Conservation (phyloP, 352 stramenopile species). For the Halophytophthora polymorphica region DNA sequence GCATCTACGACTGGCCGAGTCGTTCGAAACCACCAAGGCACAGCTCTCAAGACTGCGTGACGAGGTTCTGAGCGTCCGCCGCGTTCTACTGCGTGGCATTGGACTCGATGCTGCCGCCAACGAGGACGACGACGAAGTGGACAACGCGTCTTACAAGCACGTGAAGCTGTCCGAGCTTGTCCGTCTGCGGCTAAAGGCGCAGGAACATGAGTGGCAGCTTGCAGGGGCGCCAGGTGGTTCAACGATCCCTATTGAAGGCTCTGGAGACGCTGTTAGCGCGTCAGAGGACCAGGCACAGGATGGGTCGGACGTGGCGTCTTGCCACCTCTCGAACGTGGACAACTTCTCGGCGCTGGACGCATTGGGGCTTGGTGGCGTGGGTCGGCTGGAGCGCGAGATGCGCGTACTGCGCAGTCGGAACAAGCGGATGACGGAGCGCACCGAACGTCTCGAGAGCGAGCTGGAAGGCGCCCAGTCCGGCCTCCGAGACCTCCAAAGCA, state of each 20-base stretch:
- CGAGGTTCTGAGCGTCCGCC: slow-evolving; percentile 50
- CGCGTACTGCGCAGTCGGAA: slow-evolving; percentile 66
- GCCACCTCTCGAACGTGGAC: slow-evolving; percentile 57
- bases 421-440: slow-evolving; percentile 57
- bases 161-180: slow-evolving; percentile 70
- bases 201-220: slow-evolving; percentile 60
- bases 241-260: slow-evolving; percentile 1
- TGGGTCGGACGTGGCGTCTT: slow-evolving; percentile 8
- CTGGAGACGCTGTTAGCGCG: slow-evolving; percentile 5
- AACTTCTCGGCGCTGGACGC: slow-evolving; percentile 57
- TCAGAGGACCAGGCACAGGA: slow-evolving; percentile 9
- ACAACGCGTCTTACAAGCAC: slow-evolving; percentile 65
- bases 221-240: slow-evolving; percentile 15
- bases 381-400: slow-evolving; percentile 68
- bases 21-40: slow-evolving; percentile 39
- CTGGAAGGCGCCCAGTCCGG: slow-evolving; percentile 39
- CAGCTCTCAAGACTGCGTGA: slow-evolving; percentile 44
- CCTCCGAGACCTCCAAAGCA: slow-evolving; percentile 55
- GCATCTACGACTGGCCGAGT: slow-evolving; percentile 41
- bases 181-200: slow-evolving; percentile 58
- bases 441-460: slow-evolving; percentile 51
- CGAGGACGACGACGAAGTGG: slow-evolving; percentile 27
- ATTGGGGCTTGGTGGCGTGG: slow-evolving; percentile 47
- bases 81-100: slow-evolving; percentile 53
- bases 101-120: slow-evolving; percentile 28